Evolutionary conservation across 345 rosid genomes (phyloP).

Genomic region (Eucalyptus guilfoylei): DNA sequence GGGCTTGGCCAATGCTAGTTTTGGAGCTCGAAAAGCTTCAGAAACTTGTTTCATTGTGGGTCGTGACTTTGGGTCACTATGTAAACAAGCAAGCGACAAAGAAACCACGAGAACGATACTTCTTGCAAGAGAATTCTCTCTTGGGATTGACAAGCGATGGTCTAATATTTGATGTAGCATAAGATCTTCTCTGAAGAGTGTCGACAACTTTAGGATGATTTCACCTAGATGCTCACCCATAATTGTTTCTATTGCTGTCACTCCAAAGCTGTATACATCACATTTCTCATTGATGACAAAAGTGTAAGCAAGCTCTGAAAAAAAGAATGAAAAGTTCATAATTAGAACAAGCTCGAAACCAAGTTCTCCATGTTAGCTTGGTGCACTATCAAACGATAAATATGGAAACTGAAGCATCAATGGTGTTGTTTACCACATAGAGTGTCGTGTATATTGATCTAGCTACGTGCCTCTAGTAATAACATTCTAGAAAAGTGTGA

Average conservation of each 20-base stretch:
- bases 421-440: no score
- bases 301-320: neutral
- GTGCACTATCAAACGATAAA: no score
- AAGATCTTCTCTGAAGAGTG: neutral
- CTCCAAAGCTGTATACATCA: neutral
- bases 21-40: neutral
- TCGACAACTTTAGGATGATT: neutral
- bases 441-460: no score
- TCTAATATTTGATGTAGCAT: neutral
- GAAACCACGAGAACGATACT: neutral
- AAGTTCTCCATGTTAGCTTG: no score
- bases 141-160: neutral
- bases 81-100: conserved; percentile 3
- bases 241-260: neutral
- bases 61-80: neutral
- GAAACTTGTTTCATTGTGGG: neutral
- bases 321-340: neutral
- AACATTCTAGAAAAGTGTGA: neutral
- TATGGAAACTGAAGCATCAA: no score
- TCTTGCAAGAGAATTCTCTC: neutral
- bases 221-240: conserved; percentile 8
- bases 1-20: neutral
- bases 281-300: neutral
- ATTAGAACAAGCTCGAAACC: no score
- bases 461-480: neutral